These are phyloP conservation scores for Saccharomyces hybrid DNA, from an alignment of 1,139 yeast genomes.

Conservation along the genomic window DNA sequence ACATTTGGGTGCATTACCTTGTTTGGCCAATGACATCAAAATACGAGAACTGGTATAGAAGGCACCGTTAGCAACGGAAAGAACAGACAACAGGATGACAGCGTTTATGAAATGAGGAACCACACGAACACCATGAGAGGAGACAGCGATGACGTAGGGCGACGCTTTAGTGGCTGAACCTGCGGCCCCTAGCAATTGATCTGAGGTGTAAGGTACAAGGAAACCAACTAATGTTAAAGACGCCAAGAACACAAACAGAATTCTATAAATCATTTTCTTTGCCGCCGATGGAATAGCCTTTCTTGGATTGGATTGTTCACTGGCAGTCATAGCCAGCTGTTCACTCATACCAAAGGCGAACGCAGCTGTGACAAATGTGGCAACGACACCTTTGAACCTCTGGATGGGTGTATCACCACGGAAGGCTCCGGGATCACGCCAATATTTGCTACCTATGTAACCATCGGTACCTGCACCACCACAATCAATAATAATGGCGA, in stretches of 20 bases:
- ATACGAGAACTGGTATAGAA: conserved; percentile 53
- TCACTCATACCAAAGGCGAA: conserved; percentile 84
- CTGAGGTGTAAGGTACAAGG: conserved; percentile 55
- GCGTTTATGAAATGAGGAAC: conserved; percentile 41
- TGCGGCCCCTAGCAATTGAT: conserved; percentile 41
- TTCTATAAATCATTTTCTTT: conserved; percentile 71
- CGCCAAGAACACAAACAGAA: conserved; percentile 51
- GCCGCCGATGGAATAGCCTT: conserved; percentile 65
- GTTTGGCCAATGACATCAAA: conserved; percentile 48
- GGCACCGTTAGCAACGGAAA: conserved; percentile 46
- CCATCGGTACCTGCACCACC: conserved; percentile 63
- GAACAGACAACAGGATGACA: conserved; percentile 41
- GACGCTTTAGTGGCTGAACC: conserved; percentile 46
- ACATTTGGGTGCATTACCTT: conserved; percentile 49
- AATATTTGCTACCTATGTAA: conserved; percentile 54
- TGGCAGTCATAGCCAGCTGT: conserved; percentile 78
- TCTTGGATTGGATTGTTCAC: conserved; percentile 79
- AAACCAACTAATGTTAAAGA: conserved; percentile 57
- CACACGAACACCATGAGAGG: conserved; percentile 57
- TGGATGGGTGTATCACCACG: conserved; percentile 27
- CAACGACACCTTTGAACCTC: conserved; percentile 68
- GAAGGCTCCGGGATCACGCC: conserved; percentile 57
- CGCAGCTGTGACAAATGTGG: conserved; percentile 78
- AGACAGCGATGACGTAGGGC: conserved; percentile 71
- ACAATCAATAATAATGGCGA: conserved; percentile 52